A percentile compares a stretch with the other conserved stretches of the same genome.
These are phyloP conservation scores for Trichoderma erinaceum DNA, from an alignment of 495 filamentous ascomycete species.

Conservation along the genomic window DNA sequence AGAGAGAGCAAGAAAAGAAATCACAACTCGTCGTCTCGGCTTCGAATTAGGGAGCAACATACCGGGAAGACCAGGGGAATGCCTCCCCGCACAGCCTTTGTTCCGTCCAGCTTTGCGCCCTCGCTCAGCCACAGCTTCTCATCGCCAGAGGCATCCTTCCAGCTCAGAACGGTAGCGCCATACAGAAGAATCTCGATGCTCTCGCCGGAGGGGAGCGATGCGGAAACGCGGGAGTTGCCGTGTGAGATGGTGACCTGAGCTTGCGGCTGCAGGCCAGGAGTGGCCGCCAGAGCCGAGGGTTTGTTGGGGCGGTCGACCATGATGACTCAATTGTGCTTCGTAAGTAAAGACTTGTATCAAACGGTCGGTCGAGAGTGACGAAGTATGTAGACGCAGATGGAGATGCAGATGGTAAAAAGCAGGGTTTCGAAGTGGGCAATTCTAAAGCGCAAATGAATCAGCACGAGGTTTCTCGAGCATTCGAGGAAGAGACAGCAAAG, in stretches of 20 bases:
- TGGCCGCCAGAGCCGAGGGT: conserved; percentile 67
- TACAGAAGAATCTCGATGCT: conserved; percentile 77
- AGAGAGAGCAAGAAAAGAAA: background rate
- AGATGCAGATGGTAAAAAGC: background rate
- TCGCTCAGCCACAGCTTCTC: conserved; percentile 89
- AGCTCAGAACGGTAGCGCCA: conserved; percentile 88
- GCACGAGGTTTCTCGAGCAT: background rate
- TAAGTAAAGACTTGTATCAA: no score
- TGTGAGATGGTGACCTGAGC: conserved; percentile 61
- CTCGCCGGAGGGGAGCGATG: conserved; percentile 77
- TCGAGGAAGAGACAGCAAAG: background rate
- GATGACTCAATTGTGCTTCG: conserved; percentile 18
- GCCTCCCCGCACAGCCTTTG: conserved; percentile 61
- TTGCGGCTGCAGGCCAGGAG: conserved; percentile 56
- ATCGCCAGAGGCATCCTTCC: conserved; percentile 71
- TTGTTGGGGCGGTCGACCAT: conserved; percentile 85
- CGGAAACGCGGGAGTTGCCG: conserved; percentile 59
- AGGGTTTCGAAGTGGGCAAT: background rate
- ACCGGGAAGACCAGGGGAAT: conserved; percentile 96
- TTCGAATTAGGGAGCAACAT: conserved; percentile 28
- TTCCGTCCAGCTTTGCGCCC: conserved; percentile 58
- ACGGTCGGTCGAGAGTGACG: background rate
- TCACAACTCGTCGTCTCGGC: no score
- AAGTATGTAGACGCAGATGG: background rate
- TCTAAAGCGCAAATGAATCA: background rate